Percentiles rank a stretch among this genome's conserved stretches.
Conservation (phyloP, 345 rosid genomes). For the Excoecaria cochinchinensis region DNA sequence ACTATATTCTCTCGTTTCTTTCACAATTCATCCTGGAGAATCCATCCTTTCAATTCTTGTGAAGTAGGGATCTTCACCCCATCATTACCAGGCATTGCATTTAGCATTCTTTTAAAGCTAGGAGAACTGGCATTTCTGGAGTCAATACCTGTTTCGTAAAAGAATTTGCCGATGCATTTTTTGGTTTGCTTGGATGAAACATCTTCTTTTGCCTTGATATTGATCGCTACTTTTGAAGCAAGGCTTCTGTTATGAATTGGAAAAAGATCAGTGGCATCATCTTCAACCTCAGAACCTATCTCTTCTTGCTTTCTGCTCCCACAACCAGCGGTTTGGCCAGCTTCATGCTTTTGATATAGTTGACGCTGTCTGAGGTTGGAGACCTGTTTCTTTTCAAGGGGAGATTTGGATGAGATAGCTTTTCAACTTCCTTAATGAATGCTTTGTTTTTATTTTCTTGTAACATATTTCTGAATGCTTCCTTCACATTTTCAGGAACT, state of each 20-base stretch:
- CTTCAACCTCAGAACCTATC: too few species aligned
- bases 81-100: conserved; percentile 7
- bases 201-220: conserved; percentile 1
- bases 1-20: conserved; percentile 38
- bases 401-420: conserved; percentile 19
- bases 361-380: conserved; percentile 9
- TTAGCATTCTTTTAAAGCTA: conserved; percentile 42
- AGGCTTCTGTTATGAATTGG: background rate
- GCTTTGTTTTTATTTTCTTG: conserved; percentile 2
- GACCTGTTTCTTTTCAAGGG: conserved; percentile 27
- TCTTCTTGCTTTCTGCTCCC: background rate
- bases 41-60: conserved; percentile 24
- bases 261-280: conserved; percentile 7
- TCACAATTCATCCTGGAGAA: conserved; percentile 26
- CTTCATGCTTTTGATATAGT: conserved; percentile 14
- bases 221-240: background rate
- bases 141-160: conserved; percentile 46
- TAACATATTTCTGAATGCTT: conserved; percentile 23
- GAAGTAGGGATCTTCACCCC: conserved; percentile 30
- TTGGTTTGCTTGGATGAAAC: conserved; percentile 16
- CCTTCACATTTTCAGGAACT: conserved; percentile 40
- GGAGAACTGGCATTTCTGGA: conserved; percentile 37
- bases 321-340: background rate
- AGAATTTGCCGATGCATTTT: conserved; percentile 29
- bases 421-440: conserved; percentile 17